Percentiles rank a stretch among this genome's conserved stretches.
Evolutionary conservation across 1,284 basidiomycete genomes (phyloP).

Genomic region (Trichosporon ovoides): DNA sequence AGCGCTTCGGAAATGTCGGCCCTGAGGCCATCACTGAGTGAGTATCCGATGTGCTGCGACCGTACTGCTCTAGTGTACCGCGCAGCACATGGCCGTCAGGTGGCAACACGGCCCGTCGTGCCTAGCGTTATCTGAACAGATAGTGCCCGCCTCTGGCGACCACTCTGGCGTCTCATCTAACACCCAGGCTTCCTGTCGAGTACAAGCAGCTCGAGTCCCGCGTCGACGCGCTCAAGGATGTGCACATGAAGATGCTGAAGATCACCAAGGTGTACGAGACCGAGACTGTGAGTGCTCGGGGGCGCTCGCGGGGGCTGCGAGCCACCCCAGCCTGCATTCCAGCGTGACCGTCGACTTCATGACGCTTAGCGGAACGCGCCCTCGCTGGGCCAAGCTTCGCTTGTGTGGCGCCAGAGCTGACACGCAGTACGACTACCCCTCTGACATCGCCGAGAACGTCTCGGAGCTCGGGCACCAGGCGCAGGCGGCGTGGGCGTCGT

Average conservation of each 20-base stretch:
- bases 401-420: not conserved
- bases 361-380: not conserved
- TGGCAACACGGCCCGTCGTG: not conserved
- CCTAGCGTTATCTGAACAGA: not conserved
- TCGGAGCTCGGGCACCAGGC: conserved; percentile 59
- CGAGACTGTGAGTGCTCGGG: conserved; percentile 51
- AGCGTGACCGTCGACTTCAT: not conserved
- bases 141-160: not conserved
- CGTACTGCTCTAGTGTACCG: not conserved
- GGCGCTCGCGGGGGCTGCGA: not conserved
- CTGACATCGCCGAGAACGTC: conserved; percentile 54
- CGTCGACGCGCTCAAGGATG: conserved; percentile 81
- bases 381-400: not conserved
- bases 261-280: conserved; percentile 78
- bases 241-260: conserved; percentile 75
- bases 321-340: not conserved
- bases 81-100: not conserved
- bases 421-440: conserved; percentile 68
- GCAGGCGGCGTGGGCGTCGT: conserved; percentile 70
- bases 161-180: not conserved
- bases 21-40: conserved; percentile 89
- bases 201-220: conserved; percentile 93
- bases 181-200: conserved; percentile 56
- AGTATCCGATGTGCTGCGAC: conserved; percentile 42
- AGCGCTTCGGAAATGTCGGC: conserved; percentile 81